A percentile compares a stretch with the other conserved stretches of the same genome.
phyloP scores from a whole-genome alignment of 2,329 filamentous ascomycete species.

The Biscogniauxia sp. region DNA sequence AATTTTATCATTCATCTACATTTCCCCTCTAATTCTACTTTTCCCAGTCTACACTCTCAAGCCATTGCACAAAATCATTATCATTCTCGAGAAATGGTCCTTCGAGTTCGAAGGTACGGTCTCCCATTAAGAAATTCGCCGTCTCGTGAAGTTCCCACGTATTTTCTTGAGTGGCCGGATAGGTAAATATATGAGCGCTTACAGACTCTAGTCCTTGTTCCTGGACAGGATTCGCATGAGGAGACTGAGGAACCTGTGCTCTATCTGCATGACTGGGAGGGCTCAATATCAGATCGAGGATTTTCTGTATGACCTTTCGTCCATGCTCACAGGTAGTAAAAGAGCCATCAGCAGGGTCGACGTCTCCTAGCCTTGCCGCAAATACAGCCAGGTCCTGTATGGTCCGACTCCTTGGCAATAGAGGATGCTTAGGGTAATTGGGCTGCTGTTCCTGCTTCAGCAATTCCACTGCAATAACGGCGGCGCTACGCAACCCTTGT shows the following conservation, averaged over 20 bases:
- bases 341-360: constrained; percentile 31
- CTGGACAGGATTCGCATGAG: constrained; percentile 12
- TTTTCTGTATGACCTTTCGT: constrained; percentile 33
- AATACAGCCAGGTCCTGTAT: constrained; percentile 38
- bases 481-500: constrained; percentile 34
- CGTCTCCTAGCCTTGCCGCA: constrained; percentile 31
- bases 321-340: constrained; percentile 34
- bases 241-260: constrained; percentile 4
- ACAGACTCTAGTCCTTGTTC: constrained; percentile 14
- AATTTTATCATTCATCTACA: no score
- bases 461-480: constrained; percentile 36
- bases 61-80: constrained; percentile 35
- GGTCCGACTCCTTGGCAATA: constrained; percentile 35
- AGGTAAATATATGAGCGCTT: constrained; percentile 12
- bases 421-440: constrained; percentile 33
- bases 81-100: constrained; percentile 31
- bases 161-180: constrained; percentile 15
- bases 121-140: constrained; percentile 22
- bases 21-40: constrained; percentile 10
- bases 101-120: constrained; percentile 29
- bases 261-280: constrained; percentile 22
- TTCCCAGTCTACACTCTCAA: constrained; percentile 35
- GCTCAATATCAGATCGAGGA: constrained; percentile 35
- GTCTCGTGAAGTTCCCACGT: constrained; percentile 20
- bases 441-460: constrained; percentile 35